A percentile compares a stretch with the other conserved stretches of the same genome.
phyloP scores from a whole-genome alignment of 1,284 basidiomycete species.

The Ceratobasidium sp. region DNA sequence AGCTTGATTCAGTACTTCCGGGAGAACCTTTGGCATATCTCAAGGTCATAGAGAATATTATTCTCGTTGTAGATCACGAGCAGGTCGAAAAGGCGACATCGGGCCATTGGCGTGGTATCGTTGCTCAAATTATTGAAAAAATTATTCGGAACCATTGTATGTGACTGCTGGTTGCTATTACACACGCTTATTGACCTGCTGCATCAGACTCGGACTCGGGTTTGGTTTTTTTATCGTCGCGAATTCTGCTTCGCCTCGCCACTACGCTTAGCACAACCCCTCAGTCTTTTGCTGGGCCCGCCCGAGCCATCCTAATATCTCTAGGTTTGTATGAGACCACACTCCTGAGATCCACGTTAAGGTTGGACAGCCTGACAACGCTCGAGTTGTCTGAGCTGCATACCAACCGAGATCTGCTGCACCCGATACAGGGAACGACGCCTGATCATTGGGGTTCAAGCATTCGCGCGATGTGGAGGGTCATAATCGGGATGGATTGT shows the following conservation, averaged over 20 bases:
- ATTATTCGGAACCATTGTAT: slow-evolving; percentile 9
- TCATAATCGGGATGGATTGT: background rate
- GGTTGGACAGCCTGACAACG: background rate
- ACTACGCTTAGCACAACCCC: background rate
- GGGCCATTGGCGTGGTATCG: slow-evolving; percentile 42
- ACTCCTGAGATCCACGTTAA: background rate
- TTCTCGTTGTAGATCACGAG: slow-evolving; percentile 50
- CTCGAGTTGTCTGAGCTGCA: background rate
- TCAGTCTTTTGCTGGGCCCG: background rate
- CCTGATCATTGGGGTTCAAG: background rate
- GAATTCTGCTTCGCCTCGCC: slow-evolving; percentile 14
- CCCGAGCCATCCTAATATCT: background rate
- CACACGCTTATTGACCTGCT: background rate
- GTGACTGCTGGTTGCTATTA: slow-evolving; percentile 54
- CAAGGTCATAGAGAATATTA: slow-evolving; percentile 72
- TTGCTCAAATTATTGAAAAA: slow-evolving; percentile 17
- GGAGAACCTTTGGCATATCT: slow-evolving; percentile 67
- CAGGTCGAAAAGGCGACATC: slow-evolving; percentile 40
- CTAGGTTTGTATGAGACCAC: background rate
- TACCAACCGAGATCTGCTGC: slow-evolving; percentile 12
- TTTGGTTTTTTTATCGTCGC: background rate
- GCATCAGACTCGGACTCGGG: background rate
- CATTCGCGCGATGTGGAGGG: slow-evolving; percentile 2
- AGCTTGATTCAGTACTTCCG: slow-evolving; percentile 56
- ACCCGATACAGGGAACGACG: slow-evolving; percentile 12